Conservation (phyloP, 2,329 filamentous ascomycete genomes). For the Paecilomyces sp. region DNA sequence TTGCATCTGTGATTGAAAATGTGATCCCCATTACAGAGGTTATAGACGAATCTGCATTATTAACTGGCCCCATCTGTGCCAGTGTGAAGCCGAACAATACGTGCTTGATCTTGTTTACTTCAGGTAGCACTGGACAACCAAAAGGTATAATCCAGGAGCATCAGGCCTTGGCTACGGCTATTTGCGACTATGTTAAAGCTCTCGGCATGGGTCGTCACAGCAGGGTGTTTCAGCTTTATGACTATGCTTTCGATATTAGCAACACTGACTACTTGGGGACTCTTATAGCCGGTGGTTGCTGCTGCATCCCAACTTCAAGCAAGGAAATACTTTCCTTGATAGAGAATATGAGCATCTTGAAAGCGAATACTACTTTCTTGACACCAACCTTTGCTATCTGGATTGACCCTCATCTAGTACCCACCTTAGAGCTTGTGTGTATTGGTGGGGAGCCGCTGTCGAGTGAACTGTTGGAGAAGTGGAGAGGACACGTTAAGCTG, state of each 20-base stretch:
- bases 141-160: slow-evolving; percentile 21
- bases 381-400: slow-evolving; percentile 18
- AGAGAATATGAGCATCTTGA: slow-evolving; percentile 9
- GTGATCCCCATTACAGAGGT: slow-evolving; percentile 9
- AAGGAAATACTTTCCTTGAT: slow-evolving; percentile 9
- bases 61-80: neutral
- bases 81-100: slow-evolving; percentile 10
- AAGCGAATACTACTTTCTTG: slow-evolving; percentile 17
- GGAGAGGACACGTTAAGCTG: slow-evolving; percentile 8
- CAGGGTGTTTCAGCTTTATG: slow-evolving; percentile 19
- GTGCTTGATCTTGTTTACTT: slow-evolving; percentile 19
- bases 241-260: slow-evolving; percentile 22
- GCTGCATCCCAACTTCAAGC: slow-evolving; percentile 15
- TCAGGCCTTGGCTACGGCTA: slow-evolving; percentile 13
- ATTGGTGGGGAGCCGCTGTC: slow-evolving; percentile 19
- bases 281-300: slow-evolving; percentile 16
- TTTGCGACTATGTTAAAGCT: slow-evolving; percentile 13
- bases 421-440: slow-evolving; percentile 14
- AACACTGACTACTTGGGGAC: slow-evolving; percentile 17
- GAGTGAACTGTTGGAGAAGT: slow-evolving; percentile 13
- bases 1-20: slow-evolving; percentile 2
- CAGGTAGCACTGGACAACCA: slow-evolving; percentile 18
- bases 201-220: slow-evolving; percentile 10
- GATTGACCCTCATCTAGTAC: slow-evolving; percentile 12
- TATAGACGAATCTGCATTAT: neutral